Base-by-base conservation (phyloP, 2,329 filamentous ascomycete species). In the Colletotrichum theobromicola region DNA sequence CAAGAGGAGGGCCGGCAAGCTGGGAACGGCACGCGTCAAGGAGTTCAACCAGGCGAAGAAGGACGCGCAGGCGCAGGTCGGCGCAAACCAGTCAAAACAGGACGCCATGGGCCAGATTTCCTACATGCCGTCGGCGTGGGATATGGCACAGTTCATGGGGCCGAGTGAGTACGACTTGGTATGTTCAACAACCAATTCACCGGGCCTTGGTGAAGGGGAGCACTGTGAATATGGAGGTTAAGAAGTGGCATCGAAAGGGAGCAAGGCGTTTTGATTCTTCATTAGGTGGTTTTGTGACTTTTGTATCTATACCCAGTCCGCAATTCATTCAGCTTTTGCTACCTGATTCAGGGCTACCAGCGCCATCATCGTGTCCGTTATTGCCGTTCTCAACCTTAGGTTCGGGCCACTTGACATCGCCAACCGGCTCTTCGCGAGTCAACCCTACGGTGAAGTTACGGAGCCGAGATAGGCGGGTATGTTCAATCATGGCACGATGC, bases 41-140 rank as follows among this genome's bases (percentile, higher is more conserved):
- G 84, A 87, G 76, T 88, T 87, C 73, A 84, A 80, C 58, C 84
- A 80, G 76, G 81, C 83, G 24, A 87, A 85, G 80, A 85, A 83
- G 76, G 83, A 82, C 42, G 74, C 84, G 68, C 69, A 75, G 74
- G 34, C 61, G 32, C 72, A 73, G 30, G 61, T 9, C 8, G 57
- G 26, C 61, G 12, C 42, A 8, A 42, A 21, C 7, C 72, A 65
- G 46, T 35, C 63, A 9, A 63, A 55, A 24, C 63, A 75, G 53
- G 53, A 55, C 15, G 42, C 53, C n/a, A 37, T 34, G 7, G 55
- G 15, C 12, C 69, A 77, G 64, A 10, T 18, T 60, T 50, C 61
- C 0, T 76, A 74, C 28, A 58, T 62, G 50, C 64, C 68, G 9
- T 76, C 67, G 26, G 66, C 65, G 9, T 75, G 71, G 76, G 76